phyloP scores from a whole-genome alignment of 73 alveolate species.

The Paramecium pentaurelia region DNA sequence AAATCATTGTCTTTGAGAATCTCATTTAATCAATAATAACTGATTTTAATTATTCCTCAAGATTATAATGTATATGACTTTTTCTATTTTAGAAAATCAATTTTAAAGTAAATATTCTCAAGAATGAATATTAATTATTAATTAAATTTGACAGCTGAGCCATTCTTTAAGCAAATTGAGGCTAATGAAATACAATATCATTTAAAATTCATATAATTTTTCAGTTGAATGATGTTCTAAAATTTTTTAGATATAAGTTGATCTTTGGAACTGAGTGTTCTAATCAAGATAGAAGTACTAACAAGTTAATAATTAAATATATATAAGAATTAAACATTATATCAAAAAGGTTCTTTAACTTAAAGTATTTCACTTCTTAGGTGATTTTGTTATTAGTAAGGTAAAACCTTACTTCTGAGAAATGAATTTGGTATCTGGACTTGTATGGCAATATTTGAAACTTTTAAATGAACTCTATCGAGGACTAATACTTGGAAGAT shows the following conservation, averaged over 20 bases:
- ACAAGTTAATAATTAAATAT: background rate
- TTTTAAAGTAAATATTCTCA: background rate
- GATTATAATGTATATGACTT: background rate
- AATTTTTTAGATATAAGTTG: background rate
- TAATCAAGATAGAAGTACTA: background rate
- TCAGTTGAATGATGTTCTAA: background rate
- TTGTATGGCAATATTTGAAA: background rate
- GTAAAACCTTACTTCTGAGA: background rate
- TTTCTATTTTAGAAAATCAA: background rate
- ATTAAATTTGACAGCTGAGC: background rate
- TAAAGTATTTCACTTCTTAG: background rate
- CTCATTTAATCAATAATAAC: background rate
- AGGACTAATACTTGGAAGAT: background rate
- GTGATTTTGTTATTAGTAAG: background rate
- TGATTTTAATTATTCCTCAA: background rate
- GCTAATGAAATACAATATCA: background rate
- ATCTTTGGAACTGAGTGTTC: background rate
- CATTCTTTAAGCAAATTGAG: background rate
- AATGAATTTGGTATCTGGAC: constrained; percentile 9
- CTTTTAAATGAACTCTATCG: background rate
- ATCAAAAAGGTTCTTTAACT: background rate
- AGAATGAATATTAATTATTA: background rate
- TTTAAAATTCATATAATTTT: background rate
- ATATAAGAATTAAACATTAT: background rate
- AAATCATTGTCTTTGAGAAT: no score